phyloP scores from a whole-genome alignment of 768 basidiomycete species.

The Omphalotus guepiniiformis region DNA sequence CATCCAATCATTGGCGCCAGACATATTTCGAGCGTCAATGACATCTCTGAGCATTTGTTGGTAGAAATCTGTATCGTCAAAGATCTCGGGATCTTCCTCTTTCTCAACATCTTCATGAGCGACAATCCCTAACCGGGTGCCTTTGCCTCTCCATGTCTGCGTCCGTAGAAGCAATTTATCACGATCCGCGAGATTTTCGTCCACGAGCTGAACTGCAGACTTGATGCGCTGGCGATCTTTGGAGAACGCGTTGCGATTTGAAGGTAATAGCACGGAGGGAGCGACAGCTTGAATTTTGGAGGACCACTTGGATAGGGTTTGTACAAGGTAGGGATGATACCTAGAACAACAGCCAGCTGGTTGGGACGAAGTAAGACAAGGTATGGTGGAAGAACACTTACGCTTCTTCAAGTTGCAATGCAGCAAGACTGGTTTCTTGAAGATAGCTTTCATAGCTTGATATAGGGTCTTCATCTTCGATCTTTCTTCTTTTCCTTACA shows the following conservation, averaged over 20 bases:
- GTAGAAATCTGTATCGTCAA: constrained; percentile 93
- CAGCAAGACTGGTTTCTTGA: constrained; percentile 36
- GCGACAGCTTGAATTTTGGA: constrained; percentile 92
- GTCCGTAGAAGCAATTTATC: constrained; percentile 61
- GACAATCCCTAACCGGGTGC: constrained; percentile 36
- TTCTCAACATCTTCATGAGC: constrained; percentile 27
- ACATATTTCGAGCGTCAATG: constrained; percentile 61
- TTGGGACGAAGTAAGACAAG: constrained; percentile 2
- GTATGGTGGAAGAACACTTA: constrained; percentile 27
- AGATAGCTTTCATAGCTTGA: constrained; percentile 34
- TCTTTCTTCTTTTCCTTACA: constrained; percentile 54
- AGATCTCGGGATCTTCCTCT: constrained; percentile 46
- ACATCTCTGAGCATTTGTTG: constrained; percentile 88
- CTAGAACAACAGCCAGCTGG: constrained; percentile 19
- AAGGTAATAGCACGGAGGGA: constrained; percentile 67
- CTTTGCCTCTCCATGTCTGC: constrained; percentile 48
- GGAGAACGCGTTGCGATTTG: constrained; percentile 67
- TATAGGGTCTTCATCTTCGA: constrained; percentile 24
- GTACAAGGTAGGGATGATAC: constrained; percentile 68
- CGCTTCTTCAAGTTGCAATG: constrained; percentile 46
- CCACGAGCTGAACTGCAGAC: constrained; percentile 70
- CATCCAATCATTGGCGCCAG: constrained; percentile 58
- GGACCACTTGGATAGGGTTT: constrained; percentile 92
- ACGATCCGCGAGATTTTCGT: constrained; percentile 62
- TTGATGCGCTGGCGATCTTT: constrained; percentile 53